Conservation (phyloP, 1,284 basidiomycete genomes). For the Pterula multifida region DNA sequence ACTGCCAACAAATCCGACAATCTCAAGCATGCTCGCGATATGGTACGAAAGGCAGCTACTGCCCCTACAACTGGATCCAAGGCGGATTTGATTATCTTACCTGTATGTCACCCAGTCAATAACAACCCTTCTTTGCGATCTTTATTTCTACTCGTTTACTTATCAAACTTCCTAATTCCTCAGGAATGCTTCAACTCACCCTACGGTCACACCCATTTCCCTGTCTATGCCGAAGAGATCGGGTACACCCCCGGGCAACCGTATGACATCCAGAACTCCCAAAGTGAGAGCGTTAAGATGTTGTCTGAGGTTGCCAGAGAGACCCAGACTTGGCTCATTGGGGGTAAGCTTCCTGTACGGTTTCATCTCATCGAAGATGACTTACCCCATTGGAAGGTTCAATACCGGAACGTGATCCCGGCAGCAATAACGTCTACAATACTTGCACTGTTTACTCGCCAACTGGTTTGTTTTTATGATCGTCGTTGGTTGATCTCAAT, state of each 20-base stretch:
- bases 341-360: slow-evolving; percentile 41
- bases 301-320: slow-evolving; percentile 78
- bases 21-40: slow-evolving; percentile 67
- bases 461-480: slow-evolving; percentile 38
- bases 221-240: slow-evolving; percentile 76
- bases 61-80: slow-evolving; percentile 27
- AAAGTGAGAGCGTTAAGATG: slow-evolving; percentile 74
- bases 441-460: slow-evolving; percentile 88
- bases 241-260: slow-evolving; percentile 40
- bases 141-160: neutral
- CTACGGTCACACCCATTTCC: slow-evolving; percentile 82
- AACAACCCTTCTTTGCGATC: slow-evolving; percentile 3
- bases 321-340: slow-evolving; percentile 80
- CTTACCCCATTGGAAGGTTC: slow-evolving; percentile 42
- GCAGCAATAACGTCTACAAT: slow-evolving; percentile 75
- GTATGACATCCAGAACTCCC: slow-evolving; percentile 46
- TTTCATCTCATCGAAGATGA: neutral
- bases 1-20: slow-evolving; percentile 62
- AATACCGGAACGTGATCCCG: slow-evolving; percentile 71
- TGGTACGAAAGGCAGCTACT: slow-evolving; percentile 61
- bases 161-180: neutral
- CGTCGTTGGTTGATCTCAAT: slow-evolving; percentile 3
- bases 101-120: slow-evolving; percentile 36
- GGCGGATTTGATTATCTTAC: slow-evolving; percentile 80
- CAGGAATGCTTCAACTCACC: slow-evolving; percentile 98